Base-by-base conservation (phyloP, 441 rosid species). In the Erysimum cheiri region DNA sequence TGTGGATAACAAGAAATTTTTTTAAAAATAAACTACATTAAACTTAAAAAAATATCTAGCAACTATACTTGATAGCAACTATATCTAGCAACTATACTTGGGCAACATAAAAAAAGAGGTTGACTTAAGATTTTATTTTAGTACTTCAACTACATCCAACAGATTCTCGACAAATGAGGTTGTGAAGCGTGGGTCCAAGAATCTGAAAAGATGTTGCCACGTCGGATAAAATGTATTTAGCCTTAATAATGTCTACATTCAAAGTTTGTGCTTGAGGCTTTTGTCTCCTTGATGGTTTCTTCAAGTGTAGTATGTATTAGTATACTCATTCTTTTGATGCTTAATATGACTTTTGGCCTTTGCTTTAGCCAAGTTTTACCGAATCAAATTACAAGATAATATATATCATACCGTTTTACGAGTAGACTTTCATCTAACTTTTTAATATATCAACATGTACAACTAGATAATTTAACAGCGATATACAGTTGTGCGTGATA, bases 171-270 rank as follows among this genome's bases (percentile, higher is more conserved):
- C 74, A 67, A 60, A 49, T 39, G 5, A 39, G 12, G 24, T 13
- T 39, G 35, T 22, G 15, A 28, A 35, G 6, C 8, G 13, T 64
- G 58, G 52, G 52, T 55, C 59, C 76, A 12, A 43, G 13, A 55
- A 55, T 41, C 33, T 1, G 5, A 6, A 5, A 54, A 8, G 35
- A 44, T 55, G 28, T 0, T 6, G 57, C 59, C 70, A 64, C 28
- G 59, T 64, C 48, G 13, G 59, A 55, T 36, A 0, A 71, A 17
- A 36, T 64, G 65, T 47, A 72, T 40, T 2, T 28, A 56, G 64
- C 57, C 69, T 3, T 33, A 9, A 47, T 12, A 28, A 7, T 44
- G 49, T 71, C 58, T 14, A 72, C 43, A 29, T 72, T 47, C 76
- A 56, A 43, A 31, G 29, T 72, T 2, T 5, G n/a, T 72, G 3